These are phyloP conservation scores for Borovskyia barvae DNA, from an alignment of 208 protist genomes.

Conservation along the genomic window DNA sequence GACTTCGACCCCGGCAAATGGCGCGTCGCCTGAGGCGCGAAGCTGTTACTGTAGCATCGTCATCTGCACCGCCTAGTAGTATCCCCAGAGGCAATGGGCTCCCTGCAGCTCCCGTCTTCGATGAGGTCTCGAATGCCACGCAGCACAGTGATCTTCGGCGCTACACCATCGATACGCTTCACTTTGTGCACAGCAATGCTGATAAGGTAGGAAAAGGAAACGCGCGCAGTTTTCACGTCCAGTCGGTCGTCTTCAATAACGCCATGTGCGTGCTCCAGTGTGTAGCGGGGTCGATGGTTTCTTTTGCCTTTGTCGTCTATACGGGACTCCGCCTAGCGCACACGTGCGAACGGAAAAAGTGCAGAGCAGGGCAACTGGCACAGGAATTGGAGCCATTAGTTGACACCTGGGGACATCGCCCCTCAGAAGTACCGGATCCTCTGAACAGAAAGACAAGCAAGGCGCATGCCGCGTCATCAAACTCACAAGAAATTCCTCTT, in stretches of 20 bases:
- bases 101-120: too few species aligned
- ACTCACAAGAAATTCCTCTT: too few species aligned
- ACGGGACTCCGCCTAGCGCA: constrained; percentile 18
- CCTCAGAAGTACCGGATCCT: neutral
- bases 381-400: neutral
- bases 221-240: constrained; percentile 66
- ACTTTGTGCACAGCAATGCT: constrained; percentile 75
- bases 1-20: constrained; percentile 5
- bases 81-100: too few species aligned
- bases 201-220: constrained; percentile 21
- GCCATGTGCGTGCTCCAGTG: constrained; percentile 57
- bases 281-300: constrained; percentile 73
- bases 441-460: constrained; percentile 1
- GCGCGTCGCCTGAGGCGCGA: neutral
- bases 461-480: too few species aligned
- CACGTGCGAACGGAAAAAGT: neutral
- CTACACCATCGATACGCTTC: constrained; percentile 58
- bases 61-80: too few species aligned
- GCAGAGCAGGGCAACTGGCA: neutral
- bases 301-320: constrained; percentile 60
- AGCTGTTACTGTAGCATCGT: neutral
- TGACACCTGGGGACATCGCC: neutral
- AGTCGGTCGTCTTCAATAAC: constrained; percentile 61
- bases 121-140: too few species aligned
- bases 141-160: too few species aligned